Evolutionary conservation across 2,329 filamentous ascomycete genomes (phyloP).

Genomic region (Camillea tinctor): DNA sequence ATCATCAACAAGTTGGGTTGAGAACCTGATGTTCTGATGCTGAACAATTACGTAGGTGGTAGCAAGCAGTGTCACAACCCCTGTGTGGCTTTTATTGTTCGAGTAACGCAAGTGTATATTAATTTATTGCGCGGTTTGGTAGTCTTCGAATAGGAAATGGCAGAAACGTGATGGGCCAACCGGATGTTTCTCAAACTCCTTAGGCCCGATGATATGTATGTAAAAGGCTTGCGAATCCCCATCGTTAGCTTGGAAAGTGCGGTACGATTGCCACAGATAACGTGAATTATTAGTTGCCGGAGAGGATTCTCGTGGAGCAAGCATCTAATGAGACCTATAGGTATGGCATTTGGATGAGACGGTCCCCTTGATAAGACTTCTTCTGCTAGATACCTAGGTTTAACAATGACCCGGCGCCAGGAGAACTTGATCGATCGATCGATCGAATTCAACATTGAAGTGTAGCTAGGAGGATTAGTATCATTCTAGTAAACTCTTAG

Average conservation of each 20-base stretch:
- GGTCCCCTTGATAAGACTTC: background rate
- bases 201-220: background rate
- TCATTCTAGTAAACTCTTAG: background rate
- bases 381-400: background rate
- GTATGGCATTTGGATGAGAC: too few relatives aligned
- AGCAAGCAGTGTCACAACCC: background rate
- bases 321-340: background rate
- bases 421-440: background rate
- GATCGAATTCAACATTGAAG: too few relatives aligned
- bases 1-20: background rate
- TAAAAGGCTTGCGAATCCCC: background rate
- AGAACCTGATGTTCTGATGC: background rate
- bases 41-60: background rate
- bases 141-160: background rate
- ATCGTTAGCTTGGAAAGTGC: background rate
- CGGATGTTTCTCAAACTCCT: background rate
- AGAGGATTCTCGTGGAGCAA: background rate
- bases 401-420: too few relatives aligned
- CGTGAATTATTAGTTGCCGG: background rate
- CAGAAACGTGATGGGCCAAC: background rate
- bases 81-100: background rate
- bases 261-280: background rate
- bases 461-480: background rate
- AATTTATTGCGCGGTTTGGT: background rate
- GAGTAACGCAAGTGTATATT: background rate